Conservation (phyloP, 352 stramenopile species). For the Pelagophyceae sp. region DNA sequence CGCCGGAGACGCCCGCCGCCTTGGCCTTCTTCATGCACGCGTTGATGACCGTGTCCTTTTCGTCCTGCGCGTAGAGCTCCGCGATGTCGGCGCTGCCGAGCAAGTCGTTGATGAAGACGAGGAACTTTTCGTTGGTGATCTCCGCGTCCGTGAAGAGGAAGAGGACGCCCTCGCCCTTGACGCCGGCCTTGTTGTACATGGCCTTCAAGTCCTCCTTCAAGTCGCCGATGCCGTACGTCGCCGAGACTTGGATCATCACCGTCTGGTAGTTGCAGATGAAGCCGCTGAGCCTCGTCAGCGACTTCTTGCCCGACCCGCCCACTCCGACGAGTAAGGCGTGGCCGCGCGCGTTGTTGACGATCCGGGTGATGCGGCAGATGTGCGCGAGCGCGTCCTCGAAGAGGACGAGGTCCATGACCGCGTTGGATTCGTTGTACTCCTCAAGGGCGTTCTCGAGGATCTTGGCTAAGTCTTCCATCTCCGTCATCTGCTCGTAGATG, state of each 20-base stretch:
- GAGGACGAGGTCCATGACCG: conserved; percentile 85
- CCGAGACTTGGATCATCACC: conserved; percentile 81
- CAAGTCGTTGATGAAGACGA: conserved; percentile 89
- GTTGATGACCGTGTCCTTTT: conserved; percentile 27
- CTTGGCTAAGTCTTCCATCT: conserved; percentile 55
- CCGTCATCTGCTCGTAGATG: conserved; percentile 33
- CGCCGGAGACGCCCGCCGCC: conserved; percentile 11
- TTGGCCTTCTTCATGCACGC: conserved; percentile 23
- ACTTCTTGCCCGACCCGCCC: conserved; percentile 74
- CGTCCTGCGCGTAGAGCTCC: conserved; percentile 64
- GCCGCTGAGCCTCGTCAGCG: conserved; percentile 69
- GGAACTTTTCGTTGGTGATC: conserved; percentile 80
- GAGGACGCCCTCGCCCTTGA: conserved; percentile 69
- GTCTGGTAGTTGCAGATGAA: conserved; percentile 83
- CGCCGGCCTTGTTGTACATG: conserved; percentile 72
- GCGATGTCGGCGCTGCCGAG: conserved; percentile 83
- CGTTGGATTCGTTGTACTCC: conserved; percentile 86
- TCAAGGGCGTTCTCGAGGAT: conserved; percentile 78
- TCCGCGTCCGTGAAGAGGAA: conserved; percentile 85
- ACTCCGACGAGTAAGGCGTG: conserved; percentile 82
- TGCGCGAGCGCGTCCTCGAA: conserved; percentile 84
- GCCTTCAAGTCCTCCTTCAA: conserved; percentile 83
- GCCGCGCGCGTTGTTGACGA: conserved; percentile 73
- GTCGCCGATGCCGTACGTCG: conserved; percentile 71
- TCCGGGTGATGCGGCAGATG: conserved; percentile 74